Evolutionary conservation across 495 filamentous ascomycete species (phyloP), one percentile per base, ranked within the genome.

Genomic region (Neurospora sp.): DNA sequence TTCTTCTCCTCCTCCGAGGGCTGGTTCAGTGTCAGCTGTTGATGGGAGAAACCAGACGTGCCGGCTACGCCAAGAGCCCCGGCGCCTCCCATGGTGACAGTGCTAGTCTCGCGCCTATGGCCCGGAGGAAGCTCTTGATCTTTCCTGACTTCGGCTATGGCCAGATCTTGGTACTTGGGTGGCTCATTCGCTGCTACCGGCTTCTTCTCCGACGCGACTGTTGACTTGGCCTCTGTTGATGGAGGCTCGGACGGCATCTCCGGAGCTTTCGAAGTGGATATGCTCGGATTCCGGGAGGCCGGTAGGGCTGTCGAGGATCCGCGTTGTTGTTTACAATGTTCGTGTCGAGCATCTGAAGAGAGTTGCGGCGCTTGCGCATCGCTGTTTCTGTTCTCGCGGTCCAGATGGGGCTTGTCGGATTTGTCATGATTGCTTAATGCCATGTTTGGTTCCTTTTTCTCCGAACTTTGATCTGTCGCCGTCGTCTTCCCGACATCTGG

Each of bases 21-120:
- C 12, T 84, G 83, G n/a, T 86, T 81, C 44, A 87, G 82, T 12
- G 90, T 87, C 14, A 96, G 84, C 74, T 91, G 89, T 82, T 97
- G 94, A 78, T 99, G 96, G 4, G 95, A 98, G 88, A 91, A 97
- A 83, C 94, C 93, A 5, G 95, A 98, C 14, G 90, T 81, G 41
- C 81, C 84, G 38, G 74, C 73, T 38, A 18, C 39, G 11, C 38
- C 71, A 37, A 14, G 27, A 61, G 18, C 35, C 53, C 53, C 6
- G 35, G 61, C 69, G 8, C 35, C 53, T 3, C 38, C 73, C 35
- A 37, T 44, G 16, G 71, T 14, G 11, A 73, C 74, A 73, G 72
- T 79, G 76, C 78, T 81, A 18, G 37, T 72, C n/a, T 83, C 74
- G 69, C 81, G 79, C 53, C 42, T 79, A 31, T 81, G 78, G 16